Evolutionary conservation across 805 yeast species (phyloP).

Genomic region (Kuraishia molischiana): DNA sequence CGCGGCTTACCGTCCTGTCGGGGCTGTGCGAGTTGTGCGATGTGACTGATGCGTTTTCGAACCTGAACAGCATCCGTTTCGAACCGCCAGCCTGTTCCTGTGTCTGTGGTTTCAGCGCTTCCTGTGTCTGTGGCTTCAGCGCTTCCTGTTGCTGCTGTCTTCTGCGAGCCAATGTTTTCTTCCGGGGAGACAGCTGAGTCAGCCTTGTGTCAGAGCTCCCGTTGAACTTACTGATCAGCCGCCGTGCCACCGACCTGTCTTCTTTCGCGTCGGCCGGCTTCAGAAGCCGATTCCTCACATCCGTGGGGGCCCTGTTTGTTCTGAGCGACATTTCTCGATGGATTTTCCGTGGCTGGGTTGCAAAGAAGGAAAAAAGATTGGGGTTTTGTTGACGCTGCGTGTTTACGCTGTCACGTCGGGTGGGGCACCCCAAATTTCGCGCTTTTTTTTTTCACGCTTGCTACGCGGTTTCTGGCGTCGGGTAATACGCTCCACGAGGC

Average conservation of each 20-base stretch:
- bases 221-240: neutral
- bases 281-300: too few species aligned
- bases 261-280: too few species aligned
- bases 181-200: conserved; percentile 1
- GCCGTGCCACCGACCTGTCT: neutral
- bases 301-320: too few species aligned
- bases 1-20: neutral
- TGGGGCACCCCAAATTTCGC: too few species aligned
- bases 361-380: too few species aligned
- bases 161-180: neutral
- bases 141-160: neutral
- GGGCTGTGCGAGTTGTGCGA: neutral
- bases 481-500: too few species aligned
- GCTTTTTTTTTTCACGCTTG: too few species aligned
- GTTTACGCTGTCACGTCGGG: too few species aligned
- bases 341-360: too few species aligned
- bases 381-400: too few species aligned
- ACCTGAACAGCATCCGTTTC: neutral
- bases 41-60: neutral
- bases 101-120: neutral
- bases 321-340: too few species aligned
- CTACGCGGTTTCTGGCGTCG: too few species aligned
- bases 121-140: neutral
- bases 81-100: neutral
- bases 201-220: neutral